Percentiles rank a stretch among this genome's conserved stretches.
These are phyloP conservation scores for Pseudozyma sp. DNA, from an alignment of 1,284 basidiomycete genomes.

Conservation along the genomic window DNA sequence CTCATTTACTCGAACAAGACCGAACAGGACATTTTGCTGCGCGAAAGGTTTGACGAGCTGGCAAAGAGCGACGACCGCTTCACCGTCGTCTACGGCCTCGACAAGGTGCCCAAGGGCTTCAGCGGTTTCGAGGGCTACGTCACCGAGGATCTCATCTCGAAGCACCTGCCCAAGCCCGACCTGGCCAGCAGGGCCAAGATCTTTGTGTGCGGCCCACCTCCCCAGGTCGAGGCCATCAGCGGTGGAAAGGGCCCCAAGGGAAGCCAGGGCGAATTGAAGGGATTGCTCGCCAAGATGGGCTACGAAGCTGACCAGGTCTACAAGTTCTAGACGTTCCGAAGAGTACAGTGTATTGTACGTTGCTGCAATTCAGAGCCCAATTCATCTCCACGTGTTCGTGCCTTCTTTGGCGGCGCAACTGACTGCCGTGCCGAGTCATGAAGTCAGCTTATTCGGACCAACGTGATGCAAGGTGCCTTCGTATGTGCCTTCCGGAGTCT, in stretches of 20 bases:
- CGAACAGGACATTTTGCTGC: constrained; percentile 89
- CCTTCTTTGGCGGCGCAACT: too few relatives aligned
- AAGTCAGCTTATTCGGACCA: too few relatives aligned
- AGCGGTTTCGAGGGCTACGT: constrained; percentile 72
- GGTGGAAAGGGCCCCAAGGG: constrained; percentile 65
- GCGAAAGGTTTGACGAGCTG: constrained; percentile 78
- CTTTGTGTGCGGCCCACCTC: constrained; percentile 80
- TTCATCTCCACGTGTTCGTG: too few relatives aligned
- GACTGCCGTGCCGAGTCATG: too few relatives aligned
- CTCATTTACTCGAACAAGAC: constrained; percentile 90
- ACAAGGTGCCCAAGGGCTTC: constrained; percentile 81
- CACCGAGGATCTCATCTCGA: constrained; percentile 77
- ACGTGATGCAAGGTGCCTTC: too few relatives aligned
- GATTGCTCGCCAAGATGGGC: constrained; percentile 62
- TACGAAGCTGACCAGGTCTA: constrained; percentile 65
- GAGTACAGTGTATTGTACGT: too few relatives aligned
- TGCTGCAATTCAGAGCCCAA: too few relatives aligned
- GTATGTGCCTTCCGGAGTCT: too few relatives aligned
- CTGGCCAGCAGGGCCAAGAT: constrained; percentile 85
- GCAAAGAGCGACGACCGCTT: constrained; percentile 71
- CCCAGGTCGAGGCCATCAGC: constrained; percentile 63
- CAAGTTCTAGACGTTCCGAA: constrained; percentile 50
- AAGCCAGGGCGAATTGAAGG: constrained; percentile 65
- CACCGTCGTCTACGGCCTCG: constrained; percentile 86
- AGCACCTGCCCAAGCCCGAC: constrained; percentile 77